phyloP scores from a whole-genome alignment of 1,284 basidiomycete genomes.

The Agroathelia rolfsii region DNA sequence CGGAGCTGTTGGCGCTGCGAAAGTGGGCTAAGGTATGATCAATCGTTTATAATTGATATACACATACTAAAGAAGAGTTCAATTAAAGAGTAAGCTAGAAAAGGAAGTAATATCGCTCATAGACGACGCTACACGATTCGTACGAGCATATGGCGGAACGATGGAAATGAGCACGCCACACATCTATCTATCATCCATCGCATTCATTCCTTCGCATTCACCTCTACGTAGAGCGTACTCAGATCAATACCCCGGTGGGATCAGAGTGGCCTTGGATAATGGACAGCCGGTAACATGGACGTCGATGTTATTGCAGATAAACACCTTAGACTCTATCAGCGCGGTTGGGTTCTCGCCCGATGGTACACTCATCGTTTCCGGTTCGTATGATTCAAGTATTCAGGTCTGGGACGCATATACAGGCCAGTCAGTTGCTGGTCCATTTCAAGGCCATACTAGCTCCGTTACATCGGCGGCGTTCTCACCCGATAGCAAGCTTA shows the following conservation, averaged over 20 bases:
- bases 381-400: neutral
- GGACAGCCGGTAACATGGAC: constrained; percentile 5
- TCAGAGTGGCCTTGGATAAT: constrained; percentile 11
- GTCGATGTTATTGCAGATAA: constrained; percentile 2
- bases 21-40: constrained; percentile 13
- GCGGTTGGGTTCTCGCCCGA: constrained; percentile 5
- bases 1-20: constrained; percentile 9
- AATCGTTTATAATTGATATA: constrained; percentile 5
- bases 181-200: constrained; percentile 28
- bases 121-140: constrained; percentile 21
- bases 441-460: constrained; percentile 8
- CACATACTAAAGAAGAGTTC: constrained; percentile 8
- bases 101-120: too few species aligned
- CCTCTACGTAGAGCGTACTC: neutral
- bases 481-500: too few species aligned
- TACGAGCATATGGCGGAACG: constrained; percentile 18
- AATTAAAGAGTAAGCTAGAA: neutral
- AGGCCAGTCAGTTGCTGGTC: neutral
- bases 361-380: neutral
- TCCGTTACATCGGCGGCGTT: constrained; percentile 8
- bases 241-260: neutral
- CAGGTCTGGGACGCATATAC: constrained; percentile 1
- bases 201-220: constrained; percentile 19
- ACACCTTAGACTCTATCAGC: constrained; percentile 1
- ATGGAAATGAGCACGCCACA: constrained; percentile 27